Base-by-base conservation (phyloP, 345 rosid genomes). In the Orychophragmus violaceus region DNA sequence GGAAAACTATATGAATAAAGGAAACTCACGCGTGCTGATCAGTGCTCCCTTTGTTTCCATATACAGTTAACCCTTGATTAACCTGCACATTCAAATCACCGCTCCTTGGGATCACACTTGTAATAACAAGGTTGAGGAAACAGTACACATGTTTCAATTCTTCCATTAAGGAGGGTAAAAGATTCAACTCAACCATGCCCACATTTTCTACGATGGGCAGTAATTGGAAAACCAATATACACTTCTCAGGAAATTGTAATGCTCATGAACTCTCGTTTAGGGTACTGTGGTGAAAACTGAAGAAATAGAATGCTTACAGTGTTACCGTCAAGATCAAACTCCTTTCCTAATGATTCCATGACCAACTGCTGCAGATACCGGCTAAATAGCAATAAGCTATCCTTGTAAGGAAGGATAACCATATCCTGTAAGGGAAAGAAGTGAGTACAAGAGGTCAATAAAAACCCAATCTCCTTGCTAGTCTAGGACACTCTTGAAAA, bases 1-100 rank as follows among this genome's bases (percentile, higher is more conserved):
- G 21, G 29, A 51, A 35, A 66, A 30, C 24, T 45, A 25, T 19
- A 42, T 33, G 45, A 68, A 18, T 18, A 37, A 23, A 54, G 42
- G 66, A 74, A 75, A 77, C 97, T 87, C 81, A 94, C 97, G 99
- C 99, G 8, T 94, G 97, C 81, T 94, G 99, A 81, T 94, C 97
- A 32, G 99, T 94, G 86, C 99, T 94, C 53, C 99, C 99, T 81
- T 94, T 94, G 76, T 94, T 94, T 76, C 99, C 99, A 77, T 94
- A 94, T 28, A 94, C 99, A 52, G 88, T 71, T 70, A 90, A 77
- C 65, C 97, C 99, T 82, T 94, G 99, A 84, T 90, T 88, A 45
- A 94, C 99, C 99, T 94, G 81, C 56, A 62, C 70, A 76, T 68
- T 62, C 55, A 72, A 59, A 67, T 61, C 56, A 28, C 23, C 16